Evolutionary conservation across 352 stramenopile species (phyloP).

Genomic region (Pythium aristosporum): DNA sequence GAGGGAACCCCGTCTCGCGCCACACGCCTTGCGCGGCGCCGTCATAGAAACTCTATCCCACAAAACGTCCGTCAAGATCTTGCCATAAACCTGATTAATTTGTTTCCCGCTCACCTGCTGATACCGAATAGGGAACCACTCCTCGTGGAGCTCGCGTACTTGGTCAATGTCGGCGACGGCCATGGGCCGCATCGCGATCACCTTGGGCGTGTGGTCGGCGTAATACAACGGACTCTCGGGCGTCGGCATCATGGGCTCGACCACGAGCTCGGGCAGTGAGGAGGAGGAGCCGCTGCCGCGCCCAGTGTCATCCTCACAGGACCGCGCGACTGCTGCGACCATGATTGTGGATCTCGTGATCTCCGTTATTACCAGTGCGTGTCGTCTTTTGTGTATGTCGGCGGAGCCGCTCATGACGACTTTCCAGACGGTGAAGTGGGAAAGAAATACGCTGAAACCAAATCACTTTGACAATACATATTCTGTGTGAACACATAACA

Average conservation of each 20-base stretch:
- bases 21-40: slow-evolving; percentile 83
- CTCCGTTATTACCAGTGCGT: neutral
- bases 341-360: slow-evolving; percentile 4
- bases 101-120: slow-evolving; percentile 54
- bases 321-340: slow-evolving; percentile 16
- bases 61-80: neutral
- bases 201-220: slow-evolving; percentile 26
- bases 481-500: slow-evolving; percentile 1
- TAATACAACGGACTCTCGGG: slow-evolving; percentile 17
- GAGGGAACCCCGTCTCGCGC: slow-evolving; percentile 79
- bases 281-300: neutral
- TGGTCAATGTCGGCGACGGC: slow-evolving; percentile 78
- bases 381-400: slow-evolving; percentile 1
- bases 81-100: neutral
- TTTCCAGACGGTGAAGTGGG: slow-evolving; percentile 21
- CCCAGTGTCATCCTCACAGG: slow-evolving; percentile 7
- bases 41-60: slow-evolving; percentile 90
- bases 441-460: slow-evolving; percentile 25
- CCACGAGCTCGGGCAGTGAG: slow-evolving; percentile 18
- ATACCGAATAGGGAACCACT: slow-evolving; percentile 97
- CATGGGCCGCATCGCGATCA: slow-evolving; percentile 76
- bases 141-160: slow-evolving; percentile 93
- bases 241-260: slow-evolving; percentile 21
- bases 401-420: slow-evolving; percentile 8
- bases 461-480: slow-evolving; percentile 10